These are phyloP conservation scores for Fraxinus ornus DNA, from an alignment of 305 asterid species.

Conservation along the genomic window DNA sequence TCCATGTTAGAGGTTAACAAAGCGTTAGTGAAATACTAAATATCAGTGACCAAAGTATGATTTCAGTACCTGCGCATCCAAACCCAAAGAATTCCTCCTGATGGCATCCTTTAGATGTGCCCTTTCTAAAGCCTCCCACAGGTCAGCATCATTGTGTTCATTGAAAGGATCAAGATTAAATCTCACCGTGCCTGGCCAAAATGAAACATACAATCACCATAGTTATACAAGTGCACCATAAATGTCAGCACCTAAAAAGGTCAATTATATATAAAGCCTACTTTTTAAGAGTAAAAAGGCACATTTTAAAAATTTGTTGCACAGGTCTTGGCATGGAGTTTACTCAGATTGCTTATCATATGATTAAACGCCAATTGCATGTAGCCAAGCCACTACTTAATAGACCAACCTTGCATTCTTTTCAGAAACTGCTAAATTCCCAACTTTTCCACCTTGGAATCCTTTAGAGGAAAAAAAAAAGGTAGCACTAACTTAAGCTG, in stretches of 20 bases:
- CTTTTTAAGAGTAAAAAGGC: background rate
- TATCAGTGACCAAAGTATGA: conserved; percentile 14
- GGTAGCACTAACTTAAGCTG: background rate
- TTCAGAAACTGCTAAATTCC: background rate
- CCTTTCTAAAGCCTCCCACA: conserved; percentile 96
- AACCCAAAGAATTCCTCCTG: conserved; percentile 77
- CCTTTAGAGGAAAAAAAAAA: background rate
- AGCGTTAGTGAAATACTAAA: background rate
- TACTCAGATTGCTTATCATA: background rate
- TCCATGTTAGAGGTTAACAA: background rate
- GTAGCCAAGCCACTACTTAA: background rate
- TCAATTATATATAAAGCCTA: background rate
- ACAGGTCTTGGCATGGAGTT: background rate
- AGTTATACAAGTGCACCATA: background rate
- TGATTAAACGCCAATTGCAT: background rate
- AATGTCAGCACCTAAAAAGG: background rate
- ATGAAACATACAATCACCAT: conserved; percentile 20
- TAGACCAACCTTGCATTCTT: background rate
- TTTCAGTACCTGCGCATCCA: conserved; percentile 75
- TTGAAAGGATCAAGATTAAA: conserved; percentile 94
- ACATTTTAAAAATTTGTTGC: background rate
- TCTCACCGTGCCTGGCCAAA: conserved; percentile 71
- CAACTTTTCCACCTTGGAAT: background rate
- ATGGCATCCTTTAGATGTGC: conserved; percentile 90
- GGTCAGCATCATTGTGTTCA: conserved; percentile 91